Percentiles rank a stretch among this genome's conserved stretches.
Conservation (phyloP, 2,329 filamentous ascomycete genomes). For the Fusarium poae region DNA sequence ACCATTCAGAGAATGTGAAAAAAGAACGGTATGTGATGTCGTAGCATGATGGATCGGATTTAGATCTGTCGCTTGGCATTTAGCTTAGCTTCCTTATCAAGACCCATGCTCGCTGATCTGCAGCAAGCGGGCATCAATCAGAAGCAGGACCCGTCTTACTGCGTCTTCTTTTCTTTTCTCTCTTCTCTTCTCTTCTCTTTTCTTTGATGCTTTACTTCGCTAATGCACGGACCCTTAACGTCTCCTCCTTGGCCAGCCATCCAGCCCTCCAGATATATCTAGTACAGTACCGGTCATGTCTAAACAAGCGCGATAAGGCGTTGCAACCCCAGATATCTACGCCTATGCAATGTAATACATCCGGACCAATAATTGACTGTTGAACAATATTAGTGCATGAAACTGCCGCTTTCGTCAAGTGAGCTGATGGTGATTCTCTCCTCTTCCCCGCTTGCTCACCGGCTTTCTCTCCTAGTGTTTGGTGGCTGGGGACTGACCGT, state of each 20-base stretch:
- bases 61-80: slow-evolving; percentile 14
- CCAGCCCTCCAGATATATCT: too few species aligned
- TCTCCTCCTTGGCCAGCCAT: background rate
- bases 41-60: slow-evolving; percentile 13
- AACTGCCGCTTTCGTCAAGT: slow-evolving; percentile 1
- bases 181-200: slow-evolving; percentile 7
- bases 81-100: slow-evolving; percentile 12
- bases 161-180: background rate
- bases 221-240: slow-evolving; percentile 6
- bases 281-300: too few species aligned
- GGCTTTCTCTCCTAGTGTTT: slow-evolving; percentile 3
- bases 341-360: slow-evolving; percentile 15
- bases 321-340: slow-evolving; percentile 3
- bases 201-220: background rate
- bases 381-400: slow-evolving; percentile 9
- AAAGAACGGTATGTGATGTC: background rate
- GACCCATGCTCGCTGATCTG: slow-evolving; percentile 9
- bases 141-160: background rate
- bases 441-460: slow-evolving; percentile 27
- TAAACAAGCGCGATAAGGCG: slow-evolving; percentile 9
- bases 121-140: slow-evolving; percentile 3
- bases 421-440: background rate
- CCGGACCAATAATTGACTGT: slow-evolving; percentile 8
- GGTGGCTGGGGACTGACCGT: slow-evolving; percentile 12
- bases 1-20: slow-evolving; percentile 3